Conservation (phyloP, 768 basidiomycete genomes). For the Cystobasidium onofrii region DNA sequence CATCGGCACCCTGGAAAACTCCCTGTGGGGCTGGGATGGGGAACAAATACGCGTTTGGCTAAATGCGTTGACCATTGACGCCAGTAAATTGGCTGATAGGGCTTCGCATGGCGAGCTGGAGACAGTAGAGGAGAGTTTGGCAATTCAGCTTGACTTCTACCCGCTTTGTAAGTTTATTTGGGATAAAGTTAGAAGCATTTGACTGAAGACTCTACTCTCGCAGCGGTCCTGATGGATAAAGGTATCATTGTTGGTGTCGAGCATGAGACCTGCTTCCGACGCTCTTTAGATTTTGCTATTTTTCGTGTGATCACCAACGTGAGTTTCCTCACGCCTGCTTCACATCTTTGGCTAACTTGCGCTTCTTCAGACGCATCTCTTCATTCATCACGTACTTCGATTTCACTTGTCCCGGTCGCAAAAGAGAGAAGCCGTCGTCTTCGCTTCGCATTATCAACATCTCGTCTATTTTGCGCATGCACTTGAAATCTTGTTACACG, state of each 20-base stretch:
- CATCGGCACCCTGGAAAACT: conserved; percentile 87
- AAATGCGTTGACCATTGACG: conserved; percentile 85
- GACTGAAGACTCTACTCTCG: neutral
- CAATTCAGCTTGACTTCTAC: conserved; percentile 85
- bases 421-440: conserved; percentile 67
- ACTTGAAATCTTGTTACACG: conserved; percentile 87
- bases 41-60: conserved; percentile 84
- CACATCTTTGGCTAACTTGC: neutral
- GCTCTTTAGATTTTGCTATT: conserved; percentile 75
- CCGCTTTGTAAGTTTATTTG: conserved; percentile 71
- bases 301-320: conserved; percentile 83
- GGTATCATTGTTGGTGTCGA: conserved; percentile 96
- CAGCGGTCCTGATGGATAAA: conserved; percentile 97
- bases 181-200: too few species aligned
- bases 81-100: conserved; percentile 49
- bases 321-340: conserved; percentile 41
- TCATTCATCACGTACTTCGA: conserved; percentile 80
- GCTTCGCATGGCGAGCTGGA: conserved; percentile 47
- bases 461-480: conserved; percentile 90
- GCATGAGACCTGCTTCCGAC: conserved; percentile 67
- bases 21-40: conserved; percentile 94
- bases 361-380: conserved; percentile 70
- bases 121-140: conserved; percentile 83
- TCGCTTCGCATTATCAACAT: conserved; percentile 76
- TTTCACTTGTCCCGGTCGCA: conserved; percentile 62